Conservation (phyloP, 225 moss, liverwort and hornwort genomes). For the Straminergon stramineum region DNA sequence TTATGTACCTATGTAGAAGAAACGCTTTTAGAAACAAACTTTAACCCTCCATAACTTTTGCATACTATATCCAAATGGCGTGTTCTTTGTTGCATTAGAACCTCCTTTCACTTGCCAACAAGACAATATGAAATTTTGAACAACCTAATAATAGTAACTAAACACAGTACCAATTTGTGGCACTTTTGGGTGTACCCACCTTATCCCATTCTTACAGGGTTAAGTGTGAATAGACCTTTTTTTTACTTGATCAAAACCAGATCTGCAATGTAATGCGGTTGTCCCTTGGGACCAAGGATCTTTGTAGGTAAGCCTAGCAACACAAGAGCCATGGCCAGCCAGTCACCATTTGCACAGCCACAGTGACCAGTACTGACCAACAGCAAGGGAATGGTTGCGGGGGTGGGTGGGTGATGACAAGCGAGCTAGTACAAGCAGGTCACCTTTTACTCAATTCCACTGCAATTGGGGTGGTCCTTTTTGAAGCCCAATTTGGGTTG, state of each 20-base stretch:
- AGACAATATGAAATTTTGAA: too few species aligned
- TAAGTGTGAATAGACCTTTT: neutral
- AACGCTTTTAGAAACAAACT: too few species aligned
- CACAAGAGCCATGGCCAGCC: neutral
- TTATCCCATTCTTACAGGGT: too few species aligned
- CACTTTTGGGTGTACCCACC: too few species aligned
- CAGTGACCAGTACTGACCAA: neutral
- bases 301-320: neutral
- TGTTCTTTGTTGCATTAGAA: too few species aligned
- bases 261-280: neutral
- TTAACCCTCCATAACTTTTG: too few species aligned
- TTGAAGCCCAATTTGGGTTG: neutral
- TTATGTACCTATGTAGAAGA: too few species aligned
- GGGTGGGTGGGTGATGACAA: neutral
- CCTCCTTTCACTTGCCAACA: too few species aligned
- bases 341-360: neutral
- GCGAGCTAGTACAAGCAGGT: neutral
- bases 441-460: neutral
- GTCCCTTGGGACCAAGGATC: neutral
- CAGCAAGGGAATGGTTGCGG: neutral
- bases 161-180: too few species aligned
- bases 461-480: neutral
- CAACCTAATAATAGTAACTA: too few species aligned
- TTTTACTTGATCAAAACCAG: neutral
- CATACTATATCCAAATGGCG: too few species aligned